A percentile compares a stretch with the other conserved stretches of the same genome.
These are phyloP conservation scores for Camelina laxa DNA, from an alignment of 345 rosid genomes.

Conservation along the genomic window DNA sequence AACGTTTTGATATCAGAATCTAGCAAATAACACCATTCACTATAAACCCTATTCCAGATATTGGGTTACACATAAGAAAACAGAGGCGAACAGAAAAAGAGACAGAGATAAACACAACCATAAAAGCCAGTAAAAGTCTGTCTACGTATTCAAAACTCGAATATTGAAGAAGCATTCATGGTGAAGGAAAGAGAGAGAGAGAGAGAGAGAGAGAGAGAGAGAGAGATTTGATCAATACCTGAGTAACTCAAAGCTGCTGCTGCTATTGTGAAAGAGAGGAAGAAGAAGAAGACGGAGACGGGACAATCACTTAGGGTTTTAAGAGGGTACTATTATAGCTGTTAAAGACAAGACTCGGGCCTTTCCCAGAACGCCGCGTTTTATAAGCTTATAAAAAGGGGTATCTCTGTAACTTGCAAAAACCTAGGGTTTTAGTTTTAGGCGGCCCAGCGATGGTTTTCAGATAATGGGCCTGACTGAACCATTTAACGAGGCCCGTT, in stretches of 20 bases:
- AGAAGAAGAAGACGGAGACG: background rate
- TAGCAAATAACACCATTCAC: background rate
- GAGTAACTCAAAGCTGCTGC: constrained; percentile 20
- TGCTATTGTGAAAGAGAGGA: background rate
- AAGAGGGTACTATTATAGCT: constrained; percentile 6
- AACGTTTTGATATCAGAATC: constrained; percentile 11
- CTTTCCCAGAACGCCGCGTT: constrained; percentile 5
- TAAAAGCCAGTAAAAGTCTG: background rate
- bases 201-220: background rate
- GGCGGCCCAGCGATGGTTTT: background rate
- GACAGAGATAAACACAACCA: background rate
- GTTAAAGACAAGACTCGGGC: background rate
- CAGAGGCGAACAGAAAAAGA: background rate
- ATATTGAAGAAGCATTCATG: background rate
- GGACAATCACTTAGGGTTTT: constrained; percentile 27
- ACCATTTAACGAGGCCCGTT: constrained; percentile 15
- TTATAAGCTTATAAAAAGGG: background rate
- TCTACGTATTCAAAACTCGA: background rate
- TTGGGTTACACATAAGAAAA: background rate
- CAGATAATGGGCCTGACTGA: constrained; percentile 5
- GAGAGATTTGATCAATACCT: constrained; percentile 5
- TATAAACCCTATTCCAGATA: background rate
- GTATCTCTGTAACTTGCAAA: background rate
- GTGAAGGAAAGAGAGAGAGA: background rate
- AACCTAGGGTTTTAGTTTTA: constrained; percentile 1